Base-by-base conservation (phyloP, 441 rosid genomes). In the Pelargonium cotyledonis region DNA sequence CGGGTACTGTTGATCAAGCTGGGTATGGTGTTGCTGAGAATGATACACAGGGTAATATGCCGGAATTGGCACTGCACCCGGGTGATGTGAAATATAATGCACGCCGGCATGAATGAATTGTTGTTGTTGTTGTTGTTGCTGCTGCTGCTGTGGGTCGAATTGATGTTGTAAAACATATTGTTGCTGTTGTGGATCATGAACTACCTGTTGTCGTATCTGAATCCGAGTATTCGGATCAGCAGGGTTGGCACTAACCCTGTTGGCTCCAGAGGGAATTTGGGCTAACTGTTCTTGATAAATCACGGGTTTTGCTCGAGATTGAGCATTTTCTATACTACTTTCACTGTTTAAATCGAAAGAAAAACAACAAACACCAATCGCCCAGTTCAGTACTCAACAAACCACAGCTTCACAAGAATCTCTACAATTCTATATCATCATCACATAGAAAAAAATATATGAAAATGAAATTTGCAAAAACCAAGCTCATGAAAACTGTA, bases 1-100 rank as follows among this genome's bases (percentile, higher is more conserved):
- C 0, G 92, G 91, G 68, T 89, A 89, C 70, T 83, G 95, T 83
- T 91, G 98, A 74, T 87, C 96, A 65, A 85, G 78, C 75, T 89
- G 88, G 3, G 78, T 87, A 68, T 74, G 85, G 3, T 80, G 92
- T 8, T 78, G 89, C 16, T 87, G 96, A 18, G 94, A 75, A 43
- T 89, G 85, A 73, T 88, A 91, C 6, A 89, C 79, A 21, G 85
- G 86, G 78, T 85, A 88, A 83, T 94, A 91, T 10, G 91, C 84
- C 0, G 85, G 75, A 10, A 87, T 74, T 0, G 95, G 95, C 77
- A 82, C 75, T 16, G 81, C 83, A 60, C 86, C 85, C 2, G 89
- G 87, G 65, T 86, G 95, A 69, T 91, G 96, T 18, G 84, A 89
- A 78, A 89, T 83, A 72, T 87, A 94, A 57, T 89, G 96, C 14